Percentiles rank a stretch among this genome's conserved stretches.
phyloP scores from a whole-genome alignment of 768 basidiomycete genomes.

The Boletus fagicola region DNA sequence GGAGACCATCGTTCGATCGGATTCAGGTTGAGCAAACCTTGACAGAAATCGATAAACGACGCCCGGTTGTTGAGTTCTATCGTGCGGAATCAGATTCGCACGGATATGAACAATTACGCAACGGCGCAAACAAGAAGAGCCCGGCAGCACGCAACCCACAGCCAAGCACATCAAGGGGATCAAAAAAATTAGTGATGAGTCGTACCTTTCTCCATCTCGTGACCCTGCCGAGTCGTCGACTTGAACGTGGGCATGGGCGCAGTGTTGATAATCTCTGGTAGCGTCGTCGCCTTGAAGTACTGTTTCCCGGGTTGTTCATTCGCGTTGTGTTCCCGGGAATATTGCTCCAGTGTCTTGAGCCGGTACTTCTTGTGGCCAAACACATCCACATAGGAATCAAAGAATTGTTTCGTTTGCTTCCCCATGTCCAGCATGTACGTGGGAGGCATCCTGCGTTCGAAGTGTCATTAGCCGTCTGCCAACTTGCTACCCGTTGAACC shows the following conservation, averaged over 20 bases:
- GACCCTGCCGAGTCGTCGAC: slow-evolving; percentile 62
- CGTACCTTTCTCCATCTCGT: slow-evolving; percentile 90
- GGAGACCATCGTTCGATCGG: slow-evolving; percentile 97
- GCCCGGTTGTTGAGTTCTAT: slow-evolving; percentile 90
- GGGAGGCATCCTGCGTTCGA: slow-evolving; percentile 70
- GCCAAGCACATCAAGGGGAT: neutral
- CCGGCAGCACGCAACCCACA: neutral
- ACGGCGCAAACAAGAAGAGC: neutral
- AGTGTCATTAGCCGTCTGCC: neutral
- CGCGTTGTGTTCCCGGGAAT: slow-evolving; percentile 90
- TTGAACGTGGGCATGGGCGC: slow-evolving; percentile 91
- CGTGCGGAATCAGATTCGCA: slow-evolving; percentile 16
- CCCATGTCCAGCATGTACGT: slow-evolving; percentile 92
- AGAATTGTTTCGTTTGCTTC: slow-evolving; percentile 93
- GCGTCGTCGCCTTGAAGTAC: slow-evolving; percentile 91
- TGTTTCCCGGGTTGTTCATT: slow-evolving; percentile 99
- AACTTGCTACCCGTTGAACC: neutral
- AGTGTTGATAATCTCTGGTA: slow-evolving; percentile 94
- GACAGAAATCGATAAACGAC: slow-evolving; percentile 97
- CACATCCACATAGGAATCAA: slow-evolving; percentile 73
- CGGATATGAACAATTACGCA: slow-evolving; percentile 10
- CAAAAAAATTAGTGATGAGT: neutral
- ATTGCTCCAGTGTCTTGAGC: slow-evolving; percentile 91
- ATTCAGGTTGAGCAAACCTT: slow-evolving; percentile 90
- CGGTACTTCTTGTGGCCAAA: slow-evolving; percentile 81